phyloP scores from a whole-genome alignment of 495 filamentous ascomycete genomes.

The Penicillium cataractarum region DNA sequence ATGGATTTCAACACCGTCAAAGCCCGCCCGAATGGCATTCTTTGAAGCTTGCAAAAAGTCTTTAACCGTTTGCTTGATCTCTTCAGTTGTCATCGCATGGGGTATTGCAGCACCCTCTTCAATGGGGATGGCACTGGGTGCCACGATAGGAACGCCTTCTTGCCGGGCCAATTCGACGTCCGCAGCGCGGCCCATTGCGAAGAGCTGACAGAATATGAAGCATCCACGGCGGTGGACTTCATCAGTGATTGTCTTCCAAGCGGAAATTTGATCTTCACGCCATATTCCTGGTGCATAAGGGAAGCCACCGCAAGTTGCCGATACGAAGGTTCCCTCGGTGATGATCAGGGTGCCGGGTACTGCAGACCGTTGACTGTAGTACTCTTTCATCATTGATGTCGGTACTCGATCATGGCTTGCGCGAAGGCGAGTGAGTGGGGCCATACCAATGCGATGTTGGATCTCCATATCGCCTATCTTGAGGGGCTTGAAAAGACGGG shows the following conservation, averaged over 20 bases:
- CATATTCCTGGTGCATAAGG: slow-evolving; percentile 66
- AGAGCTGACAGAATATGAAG: slow-evolving; percentile 68
- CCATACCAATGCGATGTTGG: slow-evolving; percentile 53
- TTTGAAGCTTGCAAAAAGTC: slow-evolving; percentile 62
- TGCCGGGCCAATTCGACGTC: slow-evolving; percentile 41
- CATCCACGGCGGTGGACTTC: slow-evolving; percentile 65
- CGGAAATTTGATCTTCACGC: slow-evolving; percentile 57
- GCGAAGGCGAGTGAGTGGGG: slow-evolving; percentile 56
- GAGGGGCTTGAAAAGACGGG: slow-evolving; percentile 54
- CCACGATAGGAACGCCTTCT: slow-evolving; percentile 17
- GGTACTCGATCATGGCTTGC: slow-evolving; percentile 40
- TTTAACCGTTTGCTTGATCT: slow-evolving; percentile 59
- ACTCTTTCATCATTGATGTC: slow-evolving; percentile 43
- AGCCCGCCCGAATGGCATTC: slow-evolving; percentile 69
- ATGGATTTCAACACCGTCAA: slow-evolving; percentile 79
- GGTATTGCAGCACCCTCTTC: slow-evolving; percentile 45
- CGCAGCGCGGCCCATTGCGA: slow-evolving; percentile 65
- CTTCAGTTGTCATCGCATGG: slow-evolving; percentile 52
- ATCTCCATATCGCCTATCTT: slow-evolving; percentile 46
- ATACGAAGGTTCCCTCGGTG: slow-evolving; percentile 67
- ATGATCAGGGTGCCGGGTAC: slow-evolving; percentile 54
- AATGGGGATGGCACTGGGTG: slow-evolving; percentile 51
- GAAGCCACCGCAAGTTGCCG: slow-evolving; percentile 50
- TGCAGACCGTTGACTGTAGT: slow-evolving; percentile 56
- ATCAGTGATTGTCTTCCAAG: slow-evolving; percentile 63